phyloP scores from a whole-genome alignment of 345 rosid genomes.

The Erysimum cheiranthoides region DNA sequence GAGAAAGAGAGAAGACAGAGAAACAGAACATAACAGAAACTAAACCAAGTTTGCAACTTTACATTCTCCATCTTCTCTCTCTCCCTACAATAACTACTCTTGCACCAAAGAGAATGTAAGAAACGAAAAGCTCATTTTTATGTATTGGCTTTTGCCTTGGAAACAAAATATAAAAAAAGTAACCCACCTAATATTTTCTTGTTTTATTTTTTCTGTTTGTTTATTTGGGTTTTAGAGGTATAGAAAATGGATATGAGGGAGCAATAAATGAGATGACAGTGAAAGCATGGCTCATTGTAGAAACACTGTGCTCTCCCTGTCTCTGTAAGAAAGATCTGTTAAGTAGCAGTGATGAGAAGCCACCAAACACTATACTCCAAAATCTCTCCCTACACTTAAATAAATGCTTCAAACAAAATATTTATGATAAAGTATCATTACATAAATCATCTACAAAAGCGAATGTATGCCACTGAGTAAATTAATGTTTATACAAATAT shows the following conservation, averaged over 20 bases:
- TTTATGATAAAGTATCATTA: not conserved
- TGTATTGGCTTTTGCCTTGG: slow-evolving; percentile 37
- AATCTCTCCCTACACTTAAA: slow-evolving; percentile 44
- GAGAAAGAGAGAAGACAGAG: slow-evolving; percentile 39
- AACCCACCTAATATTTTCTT: slow-evolving; percentile 26
- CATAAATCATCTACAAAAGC: not conserved
- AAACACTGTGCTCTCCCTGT: slow-evolving; percentile 48
- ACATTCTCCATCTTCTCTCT: slow-evolving; percentile 36
- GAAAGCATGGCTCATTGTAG: slow-evolving; percentile 51
- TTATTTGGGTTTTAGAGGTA: slow-evolving; percentile 9
- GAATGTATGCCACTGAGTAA: not conserved
- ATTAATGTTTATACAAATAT: not conserved
- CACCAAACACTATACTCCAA: slow-evolving; percentile 50
- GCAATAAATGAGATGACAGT: slow-evolving; percentile 48
- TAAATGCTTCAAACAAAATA: slow-evolving; percentile 32
- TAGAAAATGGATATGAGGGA: slow-evolving; percentile 33
- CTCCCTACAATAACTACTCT: slow-evolving; percentile 33
- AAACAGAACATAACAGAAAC: slow-evolving; percentile 46
- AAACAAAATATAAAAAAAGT: slow-evolving; percentile 35
- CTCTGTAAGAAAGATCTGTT: slow-evolving; percentile 49
- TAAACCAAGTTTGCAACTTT: slow-evolving; percentile 45
- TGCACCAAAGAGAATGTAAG: slow-evolving; percentile 46
- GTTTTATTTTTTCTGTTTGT: not conserved
- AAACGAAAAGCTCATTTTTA: slow-evolving; percentile 32
- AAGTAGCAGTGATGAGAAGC: slow-evolving; percentile 50